Percentiles rank a stretch among this genome's conserved stretches.
These are phyloP conservation scores for Psophocarpus tetragonolobus DNA, from an alignment of 306 rosid species.

Conservation along the genomic window DNA sequence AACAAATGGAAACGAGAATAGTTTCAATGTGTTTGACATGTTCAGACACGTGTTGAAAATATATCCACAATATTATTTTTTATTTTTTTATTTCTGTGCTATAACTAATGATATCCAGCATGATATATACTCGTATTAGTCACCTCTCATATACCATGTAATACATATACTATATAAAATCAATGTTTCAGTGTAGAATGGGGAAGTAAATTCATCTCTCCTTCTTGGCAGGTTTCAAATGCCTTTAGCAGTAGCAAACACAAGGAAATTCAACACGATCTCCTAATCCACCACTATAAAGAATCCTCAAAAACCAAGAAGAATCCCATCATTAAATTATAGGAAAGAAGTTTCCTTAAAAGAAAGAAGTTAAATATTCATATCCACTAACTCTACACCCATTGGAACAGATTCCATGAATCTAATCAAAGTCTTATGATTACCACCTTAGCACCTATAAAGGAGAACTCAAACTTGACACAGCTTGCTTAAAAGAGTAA, in stretches of 20 bases:
- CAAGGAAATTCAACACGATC: background rate
- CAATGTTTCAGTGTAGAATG: background rate
- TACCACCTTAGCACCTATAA: background rate
- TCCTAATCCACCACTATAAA: background rate
- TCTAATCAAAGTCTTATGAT: background rate
- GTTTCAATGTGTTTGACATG: background rate
- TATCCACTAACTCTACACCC: background rate
- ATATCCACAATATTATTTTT: background rate
- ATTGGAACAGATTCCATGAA: background rate
- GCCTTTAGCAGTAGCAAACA: background rate
- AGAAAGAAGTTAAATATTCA: background rate
- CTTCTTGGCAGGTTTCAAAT: background rate
- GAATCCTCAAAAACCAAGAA: conserved; percentile 3
- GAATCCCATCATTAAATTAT: background rate
- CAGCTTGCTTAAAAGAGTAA: background rate
- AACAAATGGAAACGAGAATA: background rate
- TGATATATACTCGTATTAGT: background rate
- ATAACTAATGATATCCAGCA: background rate
- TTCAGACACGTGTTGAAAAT: background rate
- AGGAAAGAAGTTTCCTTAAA: background rate
- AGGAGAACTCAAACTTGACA: background rate
- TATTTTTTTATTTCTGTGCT: background rate
- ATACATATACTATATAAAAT: too few relatives aligned
- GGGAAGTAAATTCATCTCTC: background rate
- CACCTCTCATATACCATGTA: background rate